Evolutionary conservation across 202 grass and related monocot species (phyloP), one percentile per base, ranked within the genome.

Genomic region (Panicum hallii): DNA sequence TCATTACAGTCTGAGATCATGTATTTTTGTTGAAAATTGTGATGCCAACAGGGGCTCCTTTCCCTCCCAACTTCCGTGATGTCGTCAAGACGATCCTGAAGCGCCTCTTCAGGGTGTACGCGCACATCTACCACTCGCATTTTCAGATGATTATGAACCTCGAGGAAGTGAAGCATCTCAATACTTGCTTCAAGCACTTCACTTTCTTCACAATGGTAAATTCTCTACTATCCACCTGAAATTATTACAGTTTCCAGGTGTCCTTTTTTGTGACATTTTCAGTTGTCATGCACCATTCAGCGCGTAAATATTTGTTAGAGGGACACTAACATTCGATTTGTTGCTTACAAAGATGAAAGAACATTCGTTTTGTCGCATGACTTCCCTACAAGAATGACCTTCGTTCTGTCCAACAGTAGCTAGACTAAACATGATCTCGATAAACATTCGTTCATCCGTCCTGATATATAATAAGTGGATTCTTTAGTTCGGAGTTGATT

Each of bases 151-250:
- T 99, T 52, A 43, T 92, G 47, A 96, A 76, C 40, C 91, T 99
- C 55, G 84, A 99, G 61, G 96, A 92, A 86, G 91, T 89, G 60
- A 84, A 88, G 19, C 96, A 95, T 89, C 93, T 96, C 58, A 99
- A 94, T 63, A 99, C 93, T 61, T 99, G 93, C 88, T 99, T 99
- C 93, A 99, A 99, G 82, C 93, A 99, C 81, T 96, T 99, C 79
- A 83, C 74, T 42, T 77, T 94, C 17, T 99, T 99, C 73, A 91
- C 88, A 82, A 61, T 64, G 86, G 96, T 99, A 91, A 86, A 3
- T 26, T 68, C 19, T 11, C 1, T 0, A 49, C 1, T 0, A 49
- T 13, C 38, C 8, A 30, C 61, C 22, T 48, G 12, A 61, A 61
- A 38, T 32, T 32, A 61, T 12, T 61, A 22, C 77, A 67, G 22